Conservation (phyloP, 2,329 filamentous ascomycete genomes). For the Sporothrix protearum region DNA sequence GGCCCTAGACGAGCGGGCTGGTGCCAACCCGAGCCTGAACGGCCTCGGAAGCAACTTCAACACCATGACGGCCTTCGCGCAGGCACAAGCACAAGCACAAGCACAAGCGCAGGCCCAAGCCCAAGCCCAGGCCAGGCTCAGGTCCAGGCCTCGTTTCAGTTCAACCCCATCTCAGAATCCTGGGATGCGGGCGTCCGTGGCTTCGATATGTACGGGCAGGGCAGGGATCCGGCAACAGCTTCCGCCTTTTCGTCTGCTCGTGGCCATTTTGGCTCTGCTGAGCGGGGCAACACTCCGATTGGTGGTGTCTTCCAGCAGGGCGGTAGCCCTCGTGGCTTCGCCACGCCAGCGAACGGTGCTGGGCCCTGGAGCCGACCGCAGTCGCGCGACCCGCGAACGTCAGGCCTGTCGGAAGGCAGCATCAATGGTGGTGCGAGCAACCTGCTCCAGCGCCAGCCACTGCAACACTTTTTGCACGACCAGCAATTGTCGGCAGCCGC, state of each 20-base stretch:
- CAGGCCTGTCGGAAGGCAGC: conserved; percentile 1
- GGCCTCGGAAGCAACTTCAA: background rate
- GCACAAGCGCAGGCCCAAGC: too few relatives aligned
- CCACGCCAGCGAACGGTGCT: conserved; percentile 11
- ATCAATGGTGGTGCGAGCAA: background rate
- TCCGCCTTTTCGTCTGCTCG: conserved; percentile 24
- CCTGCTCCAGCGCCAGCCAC: conserved; percentile 14
- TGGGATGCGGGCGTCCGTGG: conserved; percentile 39
- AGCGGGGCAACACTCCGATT: conserved; percentile 39
- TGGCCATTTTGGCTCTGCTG: conserved; percentile 35
- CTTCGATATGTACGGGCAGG: background rate
- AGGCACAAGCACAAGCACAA: conserved; percentile 9
- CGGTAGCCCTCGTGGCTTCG: conserved; percentile 32
- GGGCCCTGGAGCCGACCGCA: conserved; percentile 41
- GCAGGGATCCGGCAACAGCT: background rate
- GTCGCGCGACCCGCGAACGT: conserved; percentile 35
- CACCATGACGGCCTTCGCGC: background rate
- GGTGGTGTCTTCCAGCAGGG: conserved; percentile 35
- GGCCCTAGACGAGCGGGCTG: background rate
- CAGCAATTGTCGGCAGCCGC: conserved; percentile 19
- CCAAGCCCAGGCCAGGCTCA: too few relatives aligned
- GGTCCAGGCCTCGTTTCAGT: conserved; percentile 39
- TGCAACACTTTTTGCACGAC: conserved; percentile 16
- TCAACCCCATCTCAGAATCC: conserved; percentile 47
- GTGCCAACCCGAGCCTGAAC: background rate